These are phyloP conservation scores for Curvularia verruculosa DNA, from an alignment of 2,329 filamentous ascomycete genomes.

Conservation along the genomic window DNA sequence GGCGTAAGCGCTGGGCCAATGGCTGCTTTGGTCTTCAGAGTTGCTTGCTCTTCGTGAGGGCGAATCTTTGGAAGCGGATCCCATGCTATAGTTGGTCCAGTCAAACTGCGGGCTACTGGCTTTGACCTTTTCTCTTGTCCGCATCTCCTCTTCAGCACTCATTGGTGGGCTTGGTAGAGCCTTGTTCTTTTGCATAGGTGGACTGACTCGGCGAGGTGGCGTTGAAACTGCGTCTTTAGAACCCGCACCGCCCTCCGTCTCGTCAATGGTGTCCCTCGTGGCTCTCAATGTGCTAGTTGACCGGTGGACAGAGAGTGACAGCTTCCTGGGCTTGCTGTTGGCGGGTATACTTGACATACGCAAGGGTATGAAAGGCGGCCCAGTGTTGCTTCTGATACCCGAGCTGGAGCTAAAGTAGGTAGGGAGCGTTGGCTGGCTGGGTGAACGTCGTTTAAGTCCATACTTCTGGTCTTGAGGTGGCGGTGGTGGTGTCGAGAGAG, in stretches of 20 bases:
- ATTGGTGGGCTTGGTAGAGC: conserved; percentile 38
- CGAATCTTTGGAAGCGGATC: conserved; percentile 3
- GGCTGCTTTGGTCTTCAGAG: conserved; percentile 13
- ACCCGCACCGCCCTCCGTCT: conserved; percentile 23
- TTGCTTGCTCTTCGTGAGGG: conserved; percentile 19
- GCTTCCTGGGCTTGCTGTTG: conserved; percentile 41
- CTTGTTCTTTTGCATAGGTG: conserved; percentile 41
- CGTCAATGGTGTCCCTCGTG: conserved; percentile 11
- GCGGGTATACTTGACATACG: conserved; percentile 45
- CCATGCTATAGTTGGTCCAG: conserved; percentile 12
- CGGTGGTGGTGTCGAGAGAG: conserved; percentile 15
- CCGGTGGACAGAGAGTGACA: conserved; percentile 35
- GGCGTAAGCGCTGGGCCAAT: conserved; percentile 13
- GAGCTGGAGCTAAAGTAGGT: conserved; percentile 20
- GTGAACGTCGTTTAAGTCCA: conserved; percentile 25
- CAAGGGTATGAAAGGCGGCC: conserved; percentile 40
- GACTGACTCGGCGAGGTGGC: conserved; percentile 22
- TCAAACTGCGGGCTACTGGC: conserved; percentile 14
- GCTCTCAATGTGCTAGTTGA: conserved; percentile 20
- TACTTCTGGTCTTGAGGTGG: conserved; percentile 7
- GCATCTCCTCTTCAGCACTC: conserved; percentile 23
- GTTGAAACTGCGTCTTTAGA: conserved; percentile 11
- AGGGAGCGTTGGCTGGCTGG: conserved; percentile 29
- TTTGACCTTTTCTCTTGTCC: conserved; percentile 23
- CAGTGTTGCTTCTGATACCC: conserved; percentile 9